These are phyloP conservation scores for Wallacemonas sp. DNA, from an alignment of 208 protist genomes.

Conservation along the genomic window DNA sequence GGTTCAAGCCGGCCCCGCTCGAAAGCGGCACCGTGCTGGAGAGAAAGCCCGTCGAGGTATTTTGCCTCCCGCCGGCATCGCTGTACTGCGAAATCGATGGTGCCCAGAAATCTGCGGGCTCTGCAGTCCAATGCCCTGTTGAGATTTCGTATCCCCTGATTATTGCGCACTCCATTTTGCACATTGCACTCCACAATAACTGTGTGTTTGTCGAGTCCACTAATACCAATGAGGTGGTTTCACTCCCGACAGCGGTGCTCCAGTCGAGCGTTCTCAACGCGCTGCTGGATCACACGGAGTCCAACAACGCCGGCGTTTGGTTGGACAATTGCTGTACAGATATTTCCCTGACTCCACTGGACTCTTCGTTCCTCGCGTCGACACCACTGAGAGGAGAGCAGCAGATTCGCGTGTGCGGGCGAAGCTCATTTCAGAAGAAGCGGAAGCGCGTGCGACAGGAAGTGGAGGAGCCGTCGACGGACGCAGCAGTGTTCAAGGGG, in stretches of 20 bases:
- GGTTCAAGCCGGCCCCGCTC: slow-evolving; percentile 70
- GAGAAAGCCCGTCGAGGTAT: slow-evolving; percentile 50
- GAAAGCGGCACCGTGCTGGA: slow-evolving; percentile 33
- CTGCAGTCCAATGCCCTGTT: slow-evolving; percentile 68
- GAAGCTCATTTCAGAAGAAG: slow-evolving; percentile 43
- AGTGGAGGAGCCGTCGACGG: slow-evolving; percentile 23
- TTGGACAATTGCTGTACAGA: slow-evolving; percentile 67
- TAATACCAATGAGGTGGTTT: slow-evolving; percentile 32
- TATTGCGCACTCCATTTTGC: slow-evolving; percentile 60
- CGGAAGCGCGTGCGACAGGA: slow-evolving; percentile 29
- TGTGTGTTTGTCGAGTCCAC: slow-evolving; percentile 68
- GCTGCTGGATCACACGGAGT: slow-evolving; percentile 36
- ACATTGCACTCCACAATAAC: slow-evolving; percentile 82
- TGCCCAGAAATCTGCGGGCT: slow-evolving; percentile 28
- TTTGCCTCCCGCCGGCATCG: slow-evolving; percentile 50
- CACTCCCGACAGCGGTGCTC: slow-evolving; percentile 59
- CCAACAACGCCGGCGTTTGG: slow-evolving; percentile 57
- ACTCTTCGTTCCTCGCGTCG: slow-evolving; percentile 51
- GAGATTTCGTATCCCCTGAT: slow-evolving; percentile 82
- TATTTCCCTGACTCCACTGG: slow-evolving; percentile 35
- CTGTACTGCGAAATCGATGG: slow-evolving; percentile 60
- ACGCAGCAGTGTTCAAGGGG: slow-evolving; percentile 42
- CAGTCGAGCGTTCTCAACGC: slow-evolving; percentile 58
- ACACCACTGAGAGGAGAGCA: slow-evolving; percentile 42
- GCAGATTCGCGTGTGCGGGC: slow-evolving; percentile 53